Evolutionary conservation across 2,329 filamentous ascomycete species (phyloP).

Genomic region (Trichophyton simii): DNA sequence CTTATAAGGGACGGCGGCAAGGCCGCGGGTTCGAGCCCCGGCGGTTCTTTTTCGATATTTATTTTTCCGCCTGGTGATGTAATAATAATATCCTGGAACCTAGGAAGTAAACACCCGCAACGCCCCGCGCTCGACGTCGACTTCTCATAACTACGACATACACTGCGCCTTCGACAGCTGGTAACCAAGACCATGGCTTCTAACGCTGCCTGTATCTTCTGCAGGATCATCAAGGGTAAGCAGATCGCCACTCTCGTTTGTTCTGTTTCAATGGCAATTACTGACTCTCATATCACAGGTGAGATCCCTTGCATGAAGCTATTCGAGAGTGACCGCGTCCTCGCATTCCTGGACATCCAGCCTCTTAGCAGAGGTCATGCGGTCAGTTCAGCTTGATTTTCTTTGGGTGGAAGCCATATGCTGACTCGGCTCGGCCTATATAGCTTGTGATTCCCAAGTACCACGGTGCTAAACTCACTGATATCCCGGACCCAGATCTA

Average conservation of each 20-base stretch:
- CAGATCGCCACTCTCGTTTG: not conserved
- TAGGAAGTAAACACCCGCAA: not conserved
- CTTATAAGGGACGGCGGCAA: not conserved
- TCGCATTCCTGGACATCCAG: conserved; percentile 93
- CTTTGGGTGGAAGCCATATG: not conserved
- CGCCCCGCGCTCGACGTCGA: not conserved
- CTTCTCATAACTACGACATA: not conserved
- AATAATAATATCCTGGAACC: not conserved
- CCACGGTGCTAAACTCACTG: conserved; percentile 81
- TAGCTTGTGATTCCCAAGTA: conserved; percentile 93
- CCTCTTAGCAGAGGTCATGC: conserved; percentile 81
- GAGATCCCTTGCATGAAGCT: conserved; percentile 96
- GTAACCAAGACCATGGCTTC: conserved; percentile 10
- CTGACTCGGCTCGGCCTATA: not conserved
- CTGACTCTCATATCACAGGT: conserved; percentile 47
- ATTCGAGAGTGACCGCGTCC: conserved; percentile 82
- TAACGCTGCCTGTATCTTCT: conserved; percentile 73
- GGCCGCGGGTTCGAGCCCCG: conserved; percentile 21
- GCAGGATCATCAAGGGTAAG: conserved; percentile 89
- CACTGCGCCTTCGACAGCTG: conserved; percentile 1
- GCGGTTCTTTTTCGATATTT: not conserved
- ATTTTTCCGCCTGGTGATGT: not conserved
- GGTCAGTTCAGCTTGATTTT: conserved; percentile 40
- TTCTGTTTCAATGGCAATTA: not conserved
- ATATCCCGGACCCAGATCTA: conserved; percentile 84